Conservation (phyloP, 129 eudicot genomes). For the Pseudognaphalium luteoalbum region DNA sequence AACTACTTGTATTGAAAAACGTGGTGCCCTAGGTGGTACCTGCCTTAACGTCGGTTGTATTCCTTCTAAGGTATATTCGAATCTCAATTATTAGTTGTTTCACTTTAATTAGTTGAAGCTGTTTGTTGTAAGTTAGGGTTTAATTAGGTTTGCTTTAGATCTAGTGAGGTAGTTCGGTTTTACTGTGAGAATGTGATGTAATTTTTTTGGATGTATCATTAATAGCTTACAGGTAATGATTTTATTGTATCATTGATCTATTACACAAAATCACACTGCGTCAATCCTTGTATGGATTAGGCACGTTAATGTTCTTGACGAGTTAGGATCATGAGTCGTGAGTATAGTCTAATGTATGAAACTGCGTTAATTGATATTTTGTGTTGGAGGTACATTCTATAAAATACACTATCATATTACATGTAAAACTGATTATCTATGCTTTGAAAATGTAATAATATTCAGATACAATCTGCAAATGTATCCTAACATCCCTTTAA, state of each 20-base stretch:
- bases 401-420: background rate
- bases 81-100: background rate
- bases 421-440: too few species aligned
- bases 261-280: background rate
- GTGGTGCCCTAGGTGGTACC: constrained; percentile 23
- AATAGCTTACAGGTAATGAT: background rate
- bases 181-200: background rate
- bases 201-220: background rate
- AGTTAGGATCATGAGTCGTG: background rate
- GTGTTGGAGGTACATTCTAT: background rate
- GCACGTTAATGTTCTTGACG: background rate
- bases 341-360: background rate
- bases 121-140: background rate
- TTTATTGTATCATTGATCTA: background rate
- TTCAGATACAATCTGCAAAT: background rate
- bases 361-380: background rate
- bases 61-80: background rate
- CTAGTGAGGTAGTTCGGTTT: background rate
- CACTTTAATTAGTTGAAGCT: background rate
- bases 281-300: background rate
- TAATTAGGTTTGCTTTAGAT: background rate
- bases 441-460: background rate
- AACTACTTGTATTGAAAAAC: constrained; percentile 78
- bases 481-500: background rate
- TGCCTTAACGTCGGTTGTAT: constrained; percentile 27